Base-by-base conservation (phyloP, 2,329 filamentous ascomycete genomes). In the Claviceps cyperi region DNA sequence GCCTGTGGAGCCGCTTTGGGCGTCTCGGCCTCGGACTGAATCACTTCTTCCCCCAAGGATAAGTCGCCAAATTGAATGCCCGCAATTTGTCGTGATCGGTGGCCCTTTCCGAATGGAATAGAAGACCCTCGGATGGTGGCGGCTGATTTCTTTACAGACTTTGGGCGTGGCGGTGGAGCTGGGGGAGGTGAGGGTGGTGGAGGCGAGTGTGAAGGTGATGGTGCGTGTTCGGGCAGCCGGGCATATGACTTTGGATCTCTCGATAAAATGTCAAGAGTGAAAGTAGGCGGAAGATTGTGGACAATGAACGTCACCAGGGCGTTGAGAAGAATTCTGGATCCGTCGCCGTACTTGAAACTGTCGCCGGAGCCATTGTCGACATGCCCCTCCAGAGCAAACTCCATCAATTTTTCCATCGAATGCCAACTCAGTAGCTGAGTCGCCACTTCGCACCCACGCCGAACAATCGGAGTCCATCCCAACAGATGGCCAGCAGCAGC, bases 11-110 rank as follows among this genome's bases (percentile, higher is more conserved):
- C 52, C 5, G 56, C 57, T 19, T 57, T 60, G 6, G 60, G 62
- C 40, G 57, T 61, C 37, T 67, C 67, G 3, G 66, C 62, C 7
- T 56, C 56, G 9, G 57, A 43, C 8, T 55, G 57, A 35, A 55
- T 55, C 21, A 59, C 51, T 21, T 57, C 57, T 21, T 64, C 62
- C 0, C 57, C 52, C 54, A 67, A 47, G 57, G 77, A 68, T 19
- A 83, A 67, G 55, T 86, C 82, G n/a, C 84, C 84, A 58, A 88
- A 88, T 53, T 80, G 78, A 48, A 88, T 86, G 53, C 73, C 75
- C 53, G 74, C 76, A 11, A 84, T 67, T 24, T 80, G 75, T 39
- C 65, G 65, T 46, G 74, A 72, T 47, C 78, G 64, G 48, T 66
- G 70, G 7, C 59, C 60, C 47, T 59, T 63, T 44, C 62, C 63